Percentiles rank a stretch among this genome's conserved stretches.
These are phyloP conservation scores for Xylaria scruposa DNA, from an alignment of 495 filamentous ascomycete genomes.

Conservation along the genomic window DNA sequence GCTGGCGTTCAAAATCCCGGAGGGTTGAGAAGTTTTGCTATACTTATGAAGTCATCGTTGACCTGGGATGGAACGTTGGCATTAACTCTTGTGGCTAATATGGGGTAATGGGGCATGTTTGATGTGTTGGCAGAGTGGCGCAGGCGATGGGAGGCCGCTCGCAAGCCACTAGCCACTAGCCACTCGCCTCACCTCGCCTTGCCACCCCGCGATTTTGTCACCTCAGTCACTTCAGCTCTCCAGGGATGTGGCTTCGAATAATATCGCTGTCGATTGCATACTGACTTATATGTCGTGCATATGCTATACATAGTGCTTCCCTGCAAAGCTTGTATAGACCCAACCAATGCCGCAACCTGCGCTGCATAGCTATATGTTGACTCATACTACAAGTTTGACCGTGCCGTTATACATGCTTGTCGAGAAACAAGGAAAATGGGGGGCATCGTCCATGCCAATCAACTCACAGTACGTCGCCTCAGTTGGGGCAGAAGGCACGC, in stretches of 20 bases:
- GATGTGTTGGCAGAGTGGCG: constrained; percentile 26
- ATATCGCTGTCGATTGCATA: not conserved
- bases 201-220: constrained; percentile 15
- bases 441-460: not conserved
- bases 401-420: not conserved
- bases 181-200: constrained; percentile 13
- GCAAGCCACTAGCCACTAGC: constrained; percentile 25
- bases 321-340: not conserved
- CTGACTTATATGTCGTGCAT: not conserved
- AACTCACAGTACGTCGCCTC: not conserved
- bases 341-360: not conserved
- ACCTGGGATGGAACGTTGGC: not conserved
- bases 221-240: constrained; percentile 15
- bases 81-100: constrained; percentile 22
- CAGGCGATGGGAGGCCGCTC: constrained; percentile 26
- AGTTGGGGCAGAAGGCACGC: not conserved
- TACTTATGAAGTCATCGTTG: constrained; percentile 25
- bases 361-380: not conserved
- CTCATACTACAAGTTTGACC: not conserved
- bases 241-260: constrained; percentile 17
- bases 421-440: not conserved
- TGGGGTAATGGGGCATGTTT: not conserved
- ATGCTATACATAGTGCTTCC: not conserved
- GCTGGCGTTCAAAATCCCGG: not conserved
- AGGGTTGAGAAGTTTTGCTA: not conserved